Evolutionary conservation across 257 asterid species (phyloP).

Genomic region (Solanum ossicruentum): DNA sequence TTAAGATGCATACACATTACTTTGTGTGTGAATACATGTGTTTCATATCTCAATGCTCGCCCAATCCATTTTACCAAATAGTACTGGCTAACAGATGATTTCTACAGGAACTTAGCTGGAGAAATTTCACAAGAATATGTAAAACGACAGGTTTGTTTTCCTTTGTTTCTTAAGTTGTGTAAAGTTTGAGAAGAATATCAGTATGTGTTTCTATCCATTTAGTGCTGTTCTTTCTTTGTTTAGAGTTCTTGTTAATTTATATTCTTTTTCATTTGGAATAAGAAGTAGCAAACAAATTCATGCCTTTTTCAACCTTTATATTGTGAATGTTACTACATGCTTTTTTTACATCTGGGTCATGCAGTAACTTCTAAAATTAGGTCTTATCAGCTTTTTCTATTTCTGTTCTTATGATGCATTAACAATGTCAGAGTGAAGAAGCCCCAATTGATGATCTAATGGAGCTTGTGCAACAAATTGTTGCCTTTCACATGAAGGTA

Average conservation of each 20-base stretch:
- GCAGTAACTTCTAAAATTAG: neutral
- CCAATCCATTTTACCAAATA: neutral
- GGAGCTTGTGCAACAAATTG: slow-evolving; percentile 84
- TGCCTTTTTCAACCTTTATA: neutral
- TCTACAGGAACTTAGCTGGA: slow-evolving; percentile 83
- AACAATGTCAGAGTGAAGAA: slow-evolving; percentile 41
- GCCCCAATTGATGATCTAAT: slow-evolving; percentile 58
- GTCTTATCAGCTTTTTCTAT: neutral
- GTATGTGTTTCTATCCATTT: neutral
- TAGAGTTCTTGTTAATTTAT: neutral
- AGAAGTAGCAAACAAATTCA: neutral
- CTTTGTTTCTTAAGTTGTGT: neutral
- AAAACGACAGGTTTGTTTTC: slow-evolving; percentile 59
- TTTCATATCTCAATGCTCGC: neutral
- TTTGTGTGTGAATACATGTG: neutral
- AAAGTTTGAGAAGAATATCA: neutral
- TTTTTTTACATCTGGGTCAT: neutral
- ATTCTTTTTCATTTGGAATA: neutral
- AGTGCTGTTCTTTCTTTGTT: neutral
- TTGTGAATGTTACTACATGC: neutral
- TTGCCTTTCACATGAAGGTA: slow-evolving; percentile 93
- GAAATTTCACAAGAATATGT: slow-evolving; percentile 76
- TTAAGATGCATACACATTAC: neutral
- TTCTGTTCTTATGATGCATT: neutral
- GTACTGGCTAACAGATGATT: neutral